phyloP scores from a whole-genome alignment of 331 rosid genomes.

The Cydonia oblonga region DNA sequence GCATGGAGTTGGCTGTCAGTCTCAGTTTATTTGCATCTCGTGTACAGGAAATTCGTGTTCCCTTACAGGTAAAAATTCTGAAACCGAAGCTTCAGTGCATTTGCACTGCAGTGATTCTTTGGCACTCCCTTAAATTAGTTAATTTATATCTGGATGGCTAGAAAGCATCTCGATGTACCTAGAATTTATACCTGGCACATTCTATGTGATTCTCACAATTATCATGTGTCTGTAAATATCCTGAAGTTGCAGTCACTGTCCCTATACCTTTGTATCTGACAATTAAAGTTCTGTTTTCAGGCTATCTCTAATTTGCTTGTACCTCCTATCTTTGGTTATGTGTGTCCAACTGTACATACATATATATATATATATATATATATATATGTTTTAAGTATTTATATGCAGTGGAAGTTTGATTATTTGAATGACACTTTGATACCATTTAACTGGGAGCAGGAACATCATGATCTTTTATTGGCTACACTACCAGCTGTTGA shows the following conservation, averaged over 20 bases:
- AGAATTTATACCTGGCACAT: not conserved
- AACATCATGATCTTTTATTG: constrained; percentile 90
- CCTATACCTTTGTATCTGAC: not conserved
- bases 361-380: not conserved
- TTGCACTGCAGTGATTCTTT: not conserved
- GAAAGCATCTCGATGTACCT: not conserved
- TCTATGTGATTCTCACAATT: not conserved
- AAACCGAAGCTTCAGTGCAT: not conserved
- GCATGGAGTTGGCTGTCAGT: constrained; percentile 99
- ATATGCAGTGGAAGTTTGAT: not conserved
- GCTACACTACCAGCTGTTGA: constrained; percentile 75
- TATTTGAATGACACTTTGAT: not conserved
- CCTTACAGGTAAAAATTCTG: constrained; percentile 57
- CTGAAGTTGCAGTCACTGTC: not conserved
- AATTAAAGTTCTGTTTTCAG: not conserved
- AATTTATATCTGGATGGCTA: constrained; percentile 5
- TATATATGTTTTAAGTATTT: not conserved
- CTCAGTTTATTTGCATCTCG: constrained; percentile 94
- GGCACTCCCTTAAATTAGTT: not conserved
- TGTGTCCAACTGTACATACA: not conserved
- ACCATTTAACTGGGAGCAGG: constrained; percentile 37
- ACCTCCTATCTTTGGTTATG: not conserved
- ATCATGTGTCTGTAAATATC: not conserved
- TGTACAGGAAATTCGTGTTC: constrained; percentile 96
- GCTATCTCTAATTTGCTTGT: not conserved